Evolutionary conservation across 2,329 filamentous ascomycete species (phyloP), one percentile per base, ranked within the genome.

Genomic region (Phialophora tarda): DNA sequence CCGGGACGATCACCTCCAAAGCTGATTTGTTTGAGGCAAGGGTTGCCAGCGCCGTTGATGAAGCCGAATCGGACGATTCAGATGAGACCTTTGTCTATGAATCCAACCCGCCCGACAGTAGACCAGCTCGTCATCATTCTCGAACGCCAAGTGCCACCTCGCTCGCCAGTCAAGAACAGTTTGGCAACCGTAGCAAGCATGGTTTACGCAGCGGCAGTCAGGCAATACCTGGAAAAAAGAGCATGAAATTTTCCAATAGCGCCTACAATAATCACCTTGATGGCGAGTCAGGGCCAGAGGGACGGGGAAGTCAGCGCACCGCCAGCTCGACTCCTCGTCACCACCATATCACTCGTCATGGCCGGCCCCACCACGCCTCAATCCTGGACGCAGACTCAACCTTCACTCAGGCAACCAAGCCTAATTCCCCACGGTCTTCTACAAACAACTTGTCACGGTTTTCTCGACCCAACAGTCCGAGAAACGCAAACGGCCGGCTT

Each of bases 11-110:
- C 67, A 95, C 93, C 17, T 96, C 93, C 67, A 98, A 98, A 82
- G 94, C 95, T 76, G 95, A 99, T 79, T 93, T 98, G 59, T 99
- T 99, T 77, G 95, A 98, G 81, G 93, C 93, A 72, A 96, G 96
- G 76, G 93, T 99, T 72, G 94, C 94, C 59, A 97, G 89, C 77
- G 94, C 94, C 8, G 93, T 99, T 60, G 94, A 98, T 76, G 93
- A 98, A 78, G 93, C 92, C 53, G 91, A 97, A 77, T 96, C 94
- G 12, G 97, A 94, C 6, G 95, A 99, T 77, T 98, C 94, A 1
- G 95, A 97, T 74, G 95, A 98, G 79, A 98, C 95, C 0, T 99
- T 98, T 78, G 95, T 99, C 17, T 99, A 99, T 80, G 95, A 99
- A 78, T 98, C 95, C 28, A 99, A 99, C 75, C 95, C 94, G 10